Conservation (phyloP, 2,329 filamentous ascomycete genomes). For the Pseudohalonectria lignicola region DNA sequence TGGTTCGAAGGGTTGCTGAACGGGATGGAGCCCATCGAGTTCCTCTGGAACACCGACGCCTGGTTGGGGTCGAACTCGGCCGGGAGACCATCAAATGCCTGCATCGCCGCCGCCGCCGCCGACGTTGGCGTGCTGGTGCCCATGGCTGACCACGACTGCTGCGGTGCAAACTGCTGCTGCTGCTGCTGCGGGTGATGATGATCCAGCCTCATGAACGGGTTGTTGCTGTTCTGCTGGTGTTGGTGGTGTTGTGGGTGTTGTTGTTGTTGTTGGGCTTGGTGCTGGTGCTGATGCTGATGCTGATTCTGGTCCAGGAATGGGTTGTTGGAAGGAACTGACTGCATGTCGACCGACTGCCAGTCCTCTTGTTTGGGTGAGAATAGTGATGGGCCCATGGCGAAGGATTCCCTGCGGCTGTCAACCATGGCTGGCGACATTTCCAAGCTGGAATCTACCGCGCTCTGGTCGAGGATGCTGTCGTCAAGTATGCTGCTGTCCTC, state of each 20-base stretch:
- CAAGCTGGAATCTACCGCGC: slow-evolving; percentile 46
- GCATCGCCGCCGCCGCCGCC: slow-evolving; percentile 64
- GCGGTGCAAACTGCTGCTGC: slow-evolving; percentile 26
- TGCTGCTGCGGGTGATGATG: slow-evolving; percentile 21
- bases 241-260: slow-evolving; percentile 22
- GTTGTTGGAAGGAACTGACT: slow-evolving; percentile 52
- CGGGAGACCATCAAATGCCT: slow-evolving; percentile 53
- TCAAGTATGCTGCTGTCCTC: slow-evolving; percentile 50
- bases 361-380: slow-evolving; percentile 57
- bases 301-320: slow-evolving; percentile 50
- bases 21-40: slow-evolving; percentile 35
- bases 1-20: slow-evolving; percentile 41
- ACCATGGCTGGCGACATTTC: slow-evolving; percentile 54
- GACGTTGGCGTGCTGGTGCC: slow-evolving; percentile 35
- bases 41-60: slow-evolving; percentile 37
- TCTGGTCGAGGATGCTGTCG: slow-evolving; percentile 49
- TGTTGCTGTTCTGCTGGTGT: slow-evolving; percentile 40
- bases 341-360: slow-evolving; percentile 52
- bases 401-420: slow-evolving; percentile 52
- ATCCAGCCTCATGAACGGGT: slow-evolving; percentile 50
- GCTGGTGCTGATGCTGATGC: slow-evolving; percentile 25
- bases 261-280: slow-evolving; percentile 37
- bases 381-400: slow-evolving; percentile 43
- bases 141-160: slow-evolving; percentile 46
- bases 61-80: slow-evolving; percentile 39